Conservation (phyloP, 2,329 filamentous ascomycete species). For the Aspergillus sp. region DNA sequence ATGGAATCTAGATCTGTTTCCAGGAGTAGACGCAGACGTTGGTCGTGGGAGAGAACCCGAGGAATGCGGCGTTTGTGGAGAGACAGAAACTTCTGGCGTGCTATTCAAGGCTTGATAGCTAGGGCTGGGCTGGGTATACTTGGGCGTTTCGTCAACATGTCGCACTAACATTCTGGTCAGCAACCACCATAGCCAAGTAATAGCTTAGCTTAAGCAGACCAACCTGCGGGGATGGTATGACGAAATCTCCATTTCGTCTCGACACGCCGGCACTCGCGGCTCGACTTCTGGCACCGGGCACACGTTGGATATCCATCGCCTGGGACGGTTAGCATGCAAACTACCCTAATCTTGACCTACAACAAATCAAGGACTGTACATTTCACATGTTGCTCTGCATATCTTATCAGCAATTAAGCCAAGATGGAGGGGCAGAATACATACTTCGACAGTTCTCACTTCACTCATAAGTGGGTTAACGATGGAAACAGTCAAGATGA, state of each 20-base stretch:
- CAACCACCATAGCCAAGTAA: too few relatives aligned
- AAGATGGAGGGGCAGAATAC: neutral
- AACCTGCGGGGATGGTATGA: neutral
- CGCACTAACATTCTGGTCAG: neutral
- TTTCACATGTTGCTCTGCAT: neutral
- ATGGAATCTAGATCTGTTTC: neutral
- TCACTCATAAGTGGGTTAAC: neutral
- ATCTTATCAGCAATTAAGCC: neutral
- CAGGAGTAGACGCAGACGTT: neutral
- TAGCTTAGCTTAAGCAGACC: neutral
- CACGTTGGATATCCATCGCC: neutral
- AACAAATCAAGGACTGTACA: neutral
- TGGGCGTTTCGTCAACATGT: neutral
- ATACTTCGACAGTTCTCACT: neutral
- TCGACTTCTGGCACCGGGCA: neutral
- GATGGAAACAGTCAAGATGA: neutral
- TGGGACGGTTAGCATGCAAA: neutral
- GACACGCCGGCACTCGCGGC: neutral
- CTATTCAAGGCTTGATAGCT: neutral
- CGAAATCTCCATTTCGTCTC: neutral
- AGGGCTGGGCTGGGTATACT: neutral
- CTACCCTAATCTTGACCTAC: neutral
- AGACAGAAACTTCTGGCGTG: neutral
- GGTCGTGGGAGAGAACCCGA: neutral
- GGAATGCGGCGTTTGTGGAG: neutral